Percentiles rank a stretch among this genome's conserved stretches.
Evolutionary conservation across 306 rosid genomes (phyloP).

Genomic region (Carpinus fangiana): DNA sequence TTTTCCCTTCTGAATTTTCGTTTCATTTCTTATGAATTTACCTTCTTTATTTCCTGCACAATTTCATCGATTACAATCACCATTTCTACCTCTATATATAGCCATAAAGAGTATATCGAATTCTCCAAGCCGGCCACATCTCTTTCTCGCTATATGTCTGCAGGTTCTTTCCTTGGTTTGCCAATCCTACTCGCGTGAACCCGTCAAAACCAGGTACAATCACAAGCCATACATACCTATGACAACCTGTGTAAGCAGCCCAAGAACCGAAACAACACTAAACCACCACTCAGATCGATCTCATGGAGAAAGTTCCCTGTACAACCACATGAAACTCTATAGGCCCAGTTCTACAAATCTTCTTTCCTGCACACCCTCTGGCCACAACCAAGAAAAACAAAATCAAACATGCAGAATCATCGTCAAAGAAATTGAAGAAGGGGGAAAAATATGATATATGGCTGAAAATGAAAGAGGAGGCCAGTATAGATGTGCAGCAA

Average conservation of each 20-base stretch:
- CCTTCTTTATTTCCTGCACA: neutral
- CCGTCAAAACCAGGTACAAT: neutral
- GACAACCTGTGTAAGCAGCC: neutral
- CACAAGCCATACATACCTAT: neutral
- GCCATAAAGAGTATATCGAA: neutral
- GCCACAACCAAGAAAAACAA: neutral
- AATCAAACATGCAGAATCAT: neutral
- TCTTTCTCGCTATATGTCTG: neutral
- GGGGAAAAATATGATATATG: neutral
- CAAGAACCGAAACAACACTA: neutral
- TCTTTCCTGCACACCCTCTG: neutral
- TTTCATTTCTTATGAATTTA: neutral
- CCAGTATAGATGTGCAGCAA: neutral
- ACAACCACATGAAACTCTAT: neutral
- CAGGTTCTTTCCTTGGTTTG: no score
- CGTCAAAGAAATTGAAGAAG: neutral
- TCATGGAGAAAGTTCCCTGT: neutral
- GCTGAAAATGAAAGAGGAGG: constrained; percentile 27
- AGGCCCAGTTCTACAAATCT: neutral
- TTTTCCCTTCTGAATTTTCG: neutral
- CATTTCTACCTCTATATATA: neutral
- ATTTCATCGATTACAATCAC: neutral
- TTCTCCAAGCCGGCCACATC: neutral
- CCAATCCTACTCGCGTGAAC: neutral
- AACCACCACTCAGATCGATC: neutral